Conservation (phyloP, 768 basidiomycete genomes). For the Leccinellum albellum region DNA sequence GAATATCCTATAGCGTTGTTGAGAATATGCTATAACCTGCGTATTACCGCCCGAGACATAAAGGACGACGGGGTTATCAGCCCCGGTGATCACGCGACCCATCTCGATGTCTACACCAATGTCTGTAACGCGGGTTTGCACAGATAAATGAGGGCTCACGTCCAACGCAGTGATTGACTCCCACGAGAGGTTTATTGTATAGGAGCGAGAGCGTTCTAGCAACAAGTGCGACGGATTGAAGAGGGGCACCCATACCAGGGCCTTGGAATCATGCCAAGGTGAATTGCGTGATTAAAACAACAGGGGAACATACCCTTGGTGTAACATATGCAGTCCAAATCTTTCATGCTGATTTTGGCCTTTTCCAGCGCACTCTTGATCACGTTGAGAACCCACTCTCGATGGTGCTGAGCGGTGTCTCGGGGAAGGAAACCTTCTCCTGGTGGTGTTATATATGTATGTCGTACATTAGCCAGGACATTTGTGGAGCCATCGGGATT, state of each 20-base stretch:
- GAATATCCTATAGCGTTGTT: slow-evolving; percentile 96
- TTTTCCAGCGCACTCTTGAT: slow-evolving; percentile 71
- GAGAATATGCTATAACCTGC: slow-evolving; percentile 97
- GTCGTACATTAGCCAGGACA: slow-evolving; percentile 89
- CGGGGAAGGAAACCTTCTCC: slow-evolving; percentile 96
- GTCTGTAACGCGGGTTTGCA: not conserved
- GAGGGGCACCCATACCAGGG: slow-evolving; percentile 98
- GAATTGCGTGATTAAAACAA: not conserved
- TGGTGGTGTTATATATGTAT: slow-evolving; percentile 98
- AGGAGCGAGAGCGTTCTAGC: slow-evolving; percentile 87
- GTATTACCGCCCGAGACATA: slow-evolving; percentile 99
- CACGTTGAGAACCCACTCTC: slow-evolving; percentile 84
- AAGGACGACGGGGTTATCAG: slow-evolving; percentile 91
- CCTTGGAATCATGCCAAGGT: slow-evolving; percentile 44
- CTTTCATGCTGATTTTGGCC: slow-evolving; percentile 66
- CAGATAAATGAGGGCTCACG: slow-evolving; percentile 51
- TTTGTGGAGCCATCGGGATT: slow-evolving; percentile 62
- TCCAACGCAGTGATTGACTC: slow-evolving; percentile 98
- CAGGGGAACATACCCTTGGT: slow-evolving; percentile 75
- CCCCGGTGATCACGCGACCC: slow-evolving; percentile 92
- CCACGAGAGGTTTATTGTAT: slow-evolving; percentile 87
- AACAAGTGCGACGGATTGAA: slow-evolving; percentile 92
- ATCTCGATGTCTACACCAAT: slow-evolving; percentile 86
- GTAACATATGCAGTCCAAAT: slow-evolving; percentile 93
- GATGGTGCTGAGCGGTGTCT: slow-evolving; percentile 94